These are phyloP conservation scores for Metschnikowia amazonensis DNA, from an alignment of 805 yeast genomes.

Conservation along the genomic window DNA sequence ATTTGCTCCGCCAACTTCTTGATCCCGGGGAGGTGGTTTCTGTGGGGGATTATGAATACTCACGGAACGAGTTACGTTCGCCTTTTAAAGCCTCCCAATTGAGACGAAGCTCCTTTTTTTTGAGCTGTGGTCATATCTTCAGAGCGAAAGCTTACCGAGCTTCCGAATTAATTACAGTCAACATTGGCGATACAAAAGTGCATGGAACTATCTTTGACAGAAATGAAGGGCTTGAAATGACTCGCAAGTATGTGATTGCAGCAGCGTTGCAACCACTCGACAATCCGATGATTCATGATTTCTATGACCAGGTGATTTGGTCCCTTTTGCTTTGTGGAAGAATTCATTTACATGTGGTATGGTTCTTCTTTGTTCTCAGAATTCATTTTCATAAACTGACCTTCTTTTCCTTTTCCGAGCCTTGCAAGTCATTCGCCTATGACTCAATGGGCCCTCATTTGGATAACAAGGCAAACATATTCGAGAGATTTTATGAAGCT, in stretches of 20 bases:
- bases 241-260: conserved; percentile 14
- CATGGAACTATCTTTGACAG: conserved; percentile 5
- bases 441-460: conserved; percentile 4
- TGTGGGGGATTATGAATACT: conserved; percentile 4
- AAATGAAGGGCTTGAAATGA: conserved; percentile 8
- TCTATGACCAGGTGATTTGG: conserved; percentile 18
- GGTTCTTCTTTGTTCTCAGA: conserved; percentile 12
- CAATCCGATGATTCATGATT: conserved; percentile 9
- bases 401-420: conserved; percentile 6
- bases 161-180: not conserved
- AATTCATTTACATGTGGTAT: conserved; percentile 4
- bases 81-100: conserved; percentile 5
- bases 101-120: conserved; percentile 11
- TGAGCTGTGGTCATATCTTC: conserved; percentile 12
- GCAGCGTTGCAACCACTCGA: conserved; percentile 15
- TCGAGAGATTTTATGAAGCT: conserved; percentile 4
- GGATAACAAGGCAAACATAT: conserved; percentile 3
- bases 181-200: not conserved
- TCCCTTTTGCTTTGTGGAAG: conserved; percentile 16
- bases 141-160: conserved; percentile 7
- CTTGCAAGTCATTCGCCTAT: conserved; percentile 1
- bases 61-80: not conserved
- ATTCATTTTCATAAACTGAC: conserved; percentile 4
- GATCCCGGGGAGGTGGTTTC: conserved; percentile 5
- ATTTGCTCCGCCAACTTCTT: conserved; percentile 10